Conservation (phyloP, 106 monocot genomes). For the Vanilla planifolia region DNA sequence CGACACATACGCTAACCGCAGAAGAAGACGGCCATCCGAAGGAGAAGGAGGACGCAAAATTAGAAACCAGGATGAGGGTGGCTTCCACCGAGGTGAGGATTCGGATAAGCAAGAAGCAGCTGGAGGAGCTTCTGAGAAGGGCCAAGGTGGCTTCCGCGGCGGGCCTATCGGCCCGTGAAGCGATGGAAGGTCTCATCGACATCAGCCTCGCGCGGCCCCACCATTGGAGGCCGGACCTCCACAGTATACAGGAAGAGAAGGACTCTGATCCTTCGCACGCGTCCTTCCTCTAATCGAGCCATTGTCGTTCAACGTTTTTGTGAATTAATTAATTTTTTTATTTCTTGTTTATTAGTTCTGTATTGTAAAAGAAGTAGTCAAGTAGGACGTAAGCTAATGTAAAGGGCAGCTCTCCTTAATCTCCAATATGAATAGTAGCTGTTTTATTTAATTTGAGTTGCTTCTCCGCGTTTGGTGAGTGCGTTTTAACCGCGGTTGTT, state of each 20-base stretch:
- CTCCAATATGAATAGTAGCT: too few relatives aligned
- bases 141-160: slow-evolving; percentile 15
- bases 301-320: too few relatives aligned
- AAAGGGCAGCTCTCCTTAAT: too few relatives aligned
- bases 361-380: too few relatives aligned
- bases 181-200: slow-evolving; percentile 15
- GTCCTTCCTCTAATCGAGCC: too few relatives aligned
- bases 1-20: background rate
- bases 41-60: background rate
- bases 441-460: too few relatives aligned
- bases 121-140: slow-evolving; percentile 30
- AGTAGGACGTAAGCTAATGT: too few relatives aligned
- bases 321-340: too few relatives aligned
- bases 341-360: too few relatives aligned
- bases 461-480: too few relatives aligned
- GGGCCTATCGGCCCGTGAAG: slow-evolving; percentile 9
- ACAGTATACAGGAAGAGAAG: background rate
- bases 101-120: slow-evolving; percentile 43
- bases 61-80: background rate
- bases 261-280: too few relatives aligned
- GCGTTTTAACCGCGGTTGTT: too few relatives aligned
- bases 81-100: slow-evolving; percentile 29
- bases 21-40: background rate
- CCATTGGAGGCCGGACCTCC: background rate
- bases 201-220: background rate